Base-by-base conservation (phyloP, 306 rosid species). In the Medicago lupulina region DNA sequence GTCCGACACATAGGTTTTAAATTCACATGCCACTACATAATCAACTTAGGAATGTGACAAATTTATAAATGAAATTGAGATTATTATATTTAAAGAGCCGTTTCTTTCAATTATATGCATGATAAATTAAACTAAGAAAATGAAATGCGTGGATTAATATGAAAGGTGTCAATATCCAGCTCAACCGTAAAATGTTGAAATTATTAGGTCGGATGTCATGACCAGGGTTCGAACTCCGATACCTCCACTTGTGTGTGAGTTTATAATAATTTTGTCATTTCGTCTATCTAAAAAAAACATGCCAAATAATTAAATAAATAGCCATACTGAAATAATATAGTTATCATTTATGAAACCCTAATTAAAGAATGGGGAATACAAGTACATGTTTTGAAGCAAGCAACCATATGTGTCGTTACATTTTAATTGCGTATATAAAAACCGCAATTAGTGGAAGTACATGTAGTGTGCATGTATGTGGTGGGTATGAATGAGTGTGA, bases 11-110 rank as follows among this genome's bases (percentile, higher is more conserved):
- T 9, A 55, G 23, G 64, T 73, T 79, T 49, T 38, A 18, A 54
- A 28, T 61, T 76, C 87, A 80, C 84, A 80, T 80, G 78, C 39
- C 75, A 23, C 15, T 61, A 18, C 61, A 21, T n/a, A 39, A 66
- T 73, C 44, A 65, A 40, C 79, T 67, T n/a, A 16, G 10, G 18
- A 76, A 76, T 67, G 51, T 67, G 76, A 50, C 76, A 59, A 68
- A 17, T 60, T 60, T 76, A 23, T 75, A 50, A 61, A 49, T 23
- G 28, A 75, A 4, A 36, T 59, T 38, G 13, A 7, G 9, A 59
- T 68, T 51, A 46, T 34, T 58, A 58, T 67, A 44, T 64, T 3
- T 40, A 40, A 38, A 13, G 0, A 23, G 57, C 8, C 13, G 7
- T 9, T 60, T 14, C 53, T 68, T 28, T 77, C 70, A 77, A 68